Percentiles rank a stretch among this genome's conserved stretches.
phyloP scores from a whole-genome alignment of 352 stramenopile genomes.

The Pythium insidiosum region DNA sequence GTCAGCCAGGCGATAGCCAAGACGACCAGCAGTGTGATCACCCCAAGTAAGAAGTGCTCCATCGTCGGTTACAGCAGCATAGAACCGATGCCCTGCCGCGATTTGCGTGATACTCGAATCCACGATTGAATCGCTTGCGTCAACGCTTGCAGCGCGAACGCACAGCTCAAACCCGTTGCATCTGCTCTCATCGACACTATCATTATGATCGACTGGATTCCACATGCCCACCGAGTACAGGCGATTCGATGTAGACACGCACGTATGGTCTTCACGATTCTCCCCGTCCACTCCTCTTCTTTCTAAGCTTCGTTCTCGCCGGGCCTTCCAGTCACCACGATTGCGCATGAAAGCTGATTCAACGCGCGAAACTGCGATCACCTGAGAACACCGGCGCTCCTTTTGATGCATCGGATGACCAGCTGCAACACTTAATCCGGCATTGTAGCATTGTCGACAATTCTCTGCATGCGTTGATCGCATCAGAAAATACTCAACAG shows the following conservation, averaged over 20 bases:
- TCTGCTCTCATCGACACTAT: too few species aligned
- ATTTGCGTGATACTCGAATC: slow-evolving; percentile 23
- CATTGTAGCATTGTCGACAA: slow-evolving; percentile 17
- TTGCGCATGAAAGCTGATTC: too few species aligned
- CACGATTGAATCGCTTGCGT: slow-evolving; percentile 11
- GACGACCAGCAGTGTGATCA: slow-evolving; percentile 43
- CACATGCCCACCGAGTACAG: too few species aligned
- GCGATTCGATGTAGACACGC: too few species aligned
- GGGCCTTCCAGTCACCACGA: too few species aligned
- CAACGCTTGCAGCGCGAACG: too few species aligned
- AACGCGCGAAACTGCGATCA: too few species aligned
- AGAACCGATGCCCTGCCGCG: slow-evolving; percentile 46
- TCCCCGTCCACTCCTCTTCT: too few species aligned
- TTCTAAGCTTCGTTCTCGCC: too few species aligned
- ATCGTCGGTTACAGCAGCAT: slow-evolving; percentile 31
- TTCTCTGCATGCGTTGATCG: slow-evolving; percentile 18
- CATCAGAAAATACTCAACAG: slow-evolving; percentile 67
- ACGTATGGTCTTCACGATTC: too few species aligned
- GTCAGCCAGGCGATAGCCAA: slow-evolving; percentile 40
- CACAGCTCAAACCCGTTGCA: too few species aligned
- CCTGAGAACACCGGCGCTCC: slow-evolving; percentile 11
- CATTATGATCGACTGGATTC: too few species aligned
- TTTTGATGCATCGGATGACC: slow-evolving; percentile 7
- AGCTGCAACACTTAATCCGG: slow-evolving; percentile 2
- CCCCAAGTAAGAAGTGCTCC: slow-evolving; percentile 52